Conservation (phyloP, 2,329 filamentous ascomycete species). For the Fusarium albosuccineum region DNA sequence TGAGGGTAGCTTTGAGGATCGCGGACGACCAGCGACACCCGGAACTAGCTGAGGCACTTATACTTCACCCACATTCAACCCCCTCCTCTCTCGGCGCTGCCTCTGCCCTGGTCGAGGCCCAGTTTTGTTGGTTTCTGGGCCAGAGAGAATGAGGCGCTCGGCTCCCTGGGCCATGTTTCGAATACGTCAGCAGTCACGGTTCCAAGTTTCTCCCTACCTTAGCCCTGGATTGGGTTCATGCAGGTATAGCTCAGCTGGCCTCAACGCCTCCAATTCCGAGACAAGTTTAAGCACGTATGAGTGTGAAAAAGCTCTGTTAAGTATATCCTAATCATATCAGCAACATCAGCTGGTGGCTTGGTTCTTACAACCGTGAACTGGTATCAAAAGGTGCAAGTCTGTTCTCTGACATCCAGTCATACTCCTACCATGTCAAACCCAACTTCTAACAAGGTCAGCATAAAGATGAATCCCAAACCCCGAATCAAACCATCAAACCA, state of each 20-base stretch:
- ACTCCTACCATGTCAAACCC: background rate
- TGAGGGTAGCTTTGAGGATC: no score
- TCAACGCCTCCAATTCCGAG: background rate
- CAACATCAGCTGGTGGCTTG: background rate
- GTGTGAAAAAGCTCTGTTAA: background rate
- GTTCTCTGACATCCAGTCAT: background rate
- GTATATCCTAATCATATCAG: background rate
- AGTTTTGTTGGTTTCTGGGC: constrained; percentile 33
- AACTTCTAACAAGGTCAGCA: background rate
- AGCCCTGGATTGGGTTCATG: background rate
- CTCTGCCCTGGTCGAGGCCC: constrained; percentile 34
- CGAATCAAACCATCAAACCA: background rate
- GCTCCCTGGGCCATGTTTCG: constrained; percentile 9
- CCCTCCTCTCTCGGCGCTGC: constrained; percentile 13
- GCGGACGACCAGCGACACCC: no score
- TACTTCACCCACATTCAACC: constrained; percentile 12
- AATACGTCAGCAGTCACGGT: constrained; percentile 28
- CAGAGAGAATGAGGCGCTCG: constrained; percentile 5
- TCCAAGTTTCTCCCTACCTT: constrained; percentile 19
- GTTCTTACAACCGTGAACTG: background rate
- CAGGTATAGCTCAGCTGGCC: background rate
- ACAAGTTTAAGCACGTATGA: background rate
- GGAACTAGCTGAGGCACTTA: background rate
- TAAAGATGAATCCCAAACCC: background rate
- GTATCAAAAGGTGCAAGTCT: background rate